Evolutionary conservation across 1,284 basidiomycete species (phyloP), one percentile per base, ranked within the genome.

Genomic region (Ustanciosporium gigantosporum): DNA sequence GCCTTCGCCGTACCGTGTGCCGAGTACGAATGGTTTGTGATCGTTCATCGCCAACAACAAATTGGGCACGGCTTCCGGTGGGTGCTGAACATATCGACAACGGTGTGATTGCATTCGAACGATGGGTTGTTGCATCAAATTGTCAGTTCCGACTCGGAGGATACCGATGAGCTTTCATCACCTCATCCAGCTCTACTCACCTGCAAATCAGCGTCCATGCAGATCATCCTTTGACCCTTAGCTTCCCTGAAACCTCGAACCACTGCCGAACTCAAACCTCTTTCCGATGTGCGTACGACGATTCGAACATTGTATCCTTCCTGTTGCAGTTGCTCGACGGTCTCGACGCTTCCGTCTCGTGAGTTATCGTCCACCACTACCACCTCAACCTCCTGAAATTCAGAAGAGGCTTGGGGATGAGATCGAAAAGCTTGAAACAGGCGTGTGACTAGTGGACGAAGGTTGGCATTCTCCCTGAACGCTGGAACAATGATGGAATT

Each of bases 141-240:
- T n/a, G n/a, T n/a, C n/a, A n/a, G n/a, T n/a, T n/a, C n/a, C n/a
- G n/a, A n/a, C n/a, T n/a, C n/a, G n/a, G n/a, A n/a, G n/a, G n/a
- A n/a, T n/a, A n/a, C n/a, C n/a, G n/a, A n/a, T n/a, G n/a, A n/a
- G n/a, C n/a, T n/a, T n/a, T n/a, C n/a, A n/a, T n/a, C n/a, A n/a
- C n/a, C n/a, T n/a, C n/a, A n/a, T n/a, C n/a, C n/a, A n/a, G n/a
- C n/a, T n/a, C n/a, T 35, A 19, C 32, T 9, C 17, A 35, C 32
- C 32, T 35, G 81, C 20, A 81, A 46, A 46, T 81, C 81, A 3
- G 81, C 81, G 51, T 82, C 81, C 81, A 82, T 82, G 51, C 81
- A 81, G 42, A 82, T 66, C 72, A 82, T 77, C 41, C 79, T 79
- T 35, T 77, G 68, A 3, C 81, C 81, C 16, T 70, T 50, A 1